Conservation (phyloP, 202 grass and related monocot species). For the Eragrostis tef region DNA sequence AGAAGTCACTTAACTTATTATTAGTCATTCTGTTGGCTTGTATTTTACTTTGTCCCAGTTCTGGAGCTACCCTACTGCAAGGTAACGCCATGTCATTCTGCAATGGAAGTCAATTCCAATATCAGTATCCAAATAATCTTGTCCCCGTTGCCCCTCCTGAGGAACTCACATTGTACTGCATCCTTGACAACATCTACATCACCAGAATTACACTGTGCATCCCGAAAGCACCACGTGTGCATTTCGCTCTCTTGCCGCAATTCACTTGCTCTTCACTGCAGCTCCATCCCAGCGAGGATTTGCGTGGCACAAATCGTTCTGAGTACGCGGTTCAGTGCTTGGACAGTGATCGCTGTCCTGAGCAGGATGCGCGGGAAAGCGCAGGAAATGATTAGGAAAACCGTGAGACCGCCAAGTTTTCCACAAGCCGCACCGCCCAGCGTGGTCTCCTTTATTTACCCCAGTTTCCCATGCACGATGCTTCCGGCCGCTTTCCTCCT, state of each 20-base stretch:
- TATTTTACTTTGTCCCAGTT: not conserved
- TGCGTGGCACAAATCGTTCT: constrained; percentile 33
- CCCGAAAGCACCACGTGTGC: not conserved
- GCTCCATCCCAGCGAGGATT: not conserved
- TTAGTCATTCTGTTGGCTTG: not conserved
- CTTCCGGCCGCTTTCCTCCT: constrained; percentile 54
- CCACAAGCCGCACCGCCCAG: constrained; percentile 45
- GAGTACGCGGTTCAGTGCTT: not conserved
- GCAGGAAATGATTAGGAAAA: constrained; percentile 58
- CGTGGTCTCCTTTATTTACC: constrained; percentile 44
- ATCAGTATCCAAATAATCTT: constrained; percentile 13
- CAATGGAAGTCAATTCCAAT: constrained; percentile 1
- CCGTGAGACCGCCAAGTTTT: constrained; percentile 35
- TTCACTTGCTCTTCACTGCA: constrained; percentile 27
- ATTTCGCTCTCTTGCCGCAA: not conserved
- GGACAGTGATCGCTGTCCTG: not conserved
- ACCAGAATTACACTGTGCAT: constrained; percentile 8
- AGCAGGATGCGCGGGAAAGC: constrained; percentile 34
- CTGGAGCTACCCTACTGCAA: not conserved
- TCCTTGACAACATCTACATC: constrained; percentile 22
- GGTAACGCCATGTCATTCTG: not conserved
- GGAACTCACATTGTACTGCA: constrained; percentile 31
- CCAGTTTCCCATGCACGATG: constrained; percentile 16
- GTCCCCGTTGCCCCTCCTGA: not conserved
- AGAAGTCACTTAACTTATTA: not conserved